Base-by-base conservation (phyloP, 148 eudicot species). In the Chenopodium formosanum region DNA sequence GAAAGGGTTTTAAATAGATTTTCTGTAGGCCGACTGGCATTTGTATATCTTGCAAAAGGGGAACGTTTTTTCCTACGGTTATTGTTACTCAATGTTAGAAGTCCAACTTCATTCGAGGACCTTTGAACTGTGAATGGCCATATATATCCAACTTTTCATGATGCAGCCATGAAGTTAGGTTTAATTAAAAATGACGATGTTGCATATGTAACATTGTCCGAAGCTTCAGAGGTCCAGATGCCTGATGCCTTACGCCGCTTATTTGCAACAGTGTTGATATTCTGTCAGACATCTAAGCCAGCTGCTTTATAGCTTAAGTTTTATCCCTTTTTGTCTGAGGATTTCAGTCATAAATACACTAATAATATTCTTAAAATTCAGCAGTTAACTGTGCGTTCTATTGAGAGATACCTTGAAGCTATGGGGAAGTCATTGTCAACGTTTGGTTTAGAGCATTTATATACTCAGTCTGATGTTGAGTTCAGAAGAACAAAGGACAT, bases 41-140 rank as follows among this genome's bases (percentile, higher is more conserved):
- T 48, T 44, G 79, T 34, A 1, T 31, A 70, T 12, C 70, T 56
- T 4, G 29, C 79, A 0, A 32, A 77, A 63, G 79, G 79, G 2
- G 79, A 77, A 37, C 6, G 70, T 8, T 77, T 34, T 77, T 27
- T 31, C 23, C 2, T 77, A 10, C 20, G 79, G 19, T 13, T 77
- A 10, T 13, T 63, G 14, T 17, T 77, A 1, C 1, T 53, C 0
- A 27, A 77, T 77, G 48, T 77, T 1, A 70, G 64, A 0, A 32
- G 70, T 2, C 79, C 79, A 12, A 62, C 22, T 17, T 77, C 79
- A 10, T 77, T 62, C n/a, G 70, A 77, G 3, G 32, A 62, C 1
- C 31, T 77, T 6, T 0, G 14, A 2, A 77, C 4, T 1, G 17
- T 77, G 8, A 20, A 40, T 22, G 70, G 52, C 2, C 0, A 60